A percentile compares a stretch with the other conserved stretches of the same genome.
Evolutionary conservation across 768 basidiomycete genomes (phyloP).

Genomic region (Naganishia vaughanmartiniae): DNA sequence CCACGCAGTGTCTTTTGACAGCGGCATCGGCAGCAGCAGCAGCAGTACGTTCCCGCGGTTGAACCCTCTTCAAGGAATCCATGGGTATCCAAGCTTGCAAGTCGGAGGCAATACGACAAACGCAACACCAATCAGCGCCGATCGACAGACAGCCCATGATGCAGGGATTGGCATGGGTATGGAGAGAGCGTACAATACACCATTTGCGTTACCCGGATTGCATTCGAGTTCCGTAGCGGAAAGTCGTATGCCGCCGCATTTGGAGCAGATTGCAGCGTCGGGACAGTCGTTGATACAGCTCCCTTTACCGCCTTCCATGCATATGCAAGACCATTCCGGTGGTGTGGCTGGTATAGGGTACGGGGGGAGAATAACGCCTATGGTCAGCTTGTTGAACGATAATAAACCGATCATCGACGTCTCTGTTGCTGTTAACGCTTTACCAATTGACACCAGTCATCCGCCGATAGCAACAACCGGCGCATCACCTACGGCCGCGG

Average conservation of each 20-base stretch:
- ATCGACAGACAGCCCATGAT: constrained; percentile 1
- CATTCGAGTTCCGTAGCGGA: constrained; percentile 4
- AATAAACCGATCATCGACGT: constrained; percentile 4
- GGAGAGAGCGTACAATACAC: constrained; percentile 1
- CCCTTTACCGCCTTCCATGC: background rate
- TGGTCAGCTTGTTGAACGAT: constrained; percentile 15
- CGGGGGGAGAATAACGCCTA: constrained; percentile 1
- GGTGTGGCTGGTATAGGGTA: background rate
- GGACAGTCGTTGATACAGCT: background rate
- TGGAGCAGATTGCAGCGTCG: constrained; percentile 3
- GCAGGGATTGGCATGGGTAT: background rate
- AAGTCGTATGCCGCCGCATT: constrained; percentile 14
- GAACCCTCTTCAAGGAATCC: constrained; percentile 1
- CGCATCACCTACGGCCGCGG: background rate
- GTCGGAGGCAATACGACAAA: background rate
- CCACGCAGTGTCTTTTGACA: background rate
- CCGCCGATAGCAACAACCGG: background rate
- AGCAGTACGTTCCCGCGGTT: constrained; percentile 1
- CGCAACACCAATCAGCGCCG: constrained; percentile 16
- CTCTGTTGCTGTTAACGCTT: too few relatives aligned
- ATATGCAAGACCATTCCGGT: background rate
- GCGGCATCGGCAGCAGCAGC: too few relatives aligned
- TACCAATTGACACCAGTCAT: background rate
- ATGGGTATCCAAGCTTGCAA: background rate
- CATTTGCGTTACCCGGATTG: constrained; percentile 10